Percentiles rank a stretch among this genome's conserved stretches.
Conservation (phyloP, 2,329 filamentous ascomycete genomes). For the Trichoderma brevicompactum region DNA sequence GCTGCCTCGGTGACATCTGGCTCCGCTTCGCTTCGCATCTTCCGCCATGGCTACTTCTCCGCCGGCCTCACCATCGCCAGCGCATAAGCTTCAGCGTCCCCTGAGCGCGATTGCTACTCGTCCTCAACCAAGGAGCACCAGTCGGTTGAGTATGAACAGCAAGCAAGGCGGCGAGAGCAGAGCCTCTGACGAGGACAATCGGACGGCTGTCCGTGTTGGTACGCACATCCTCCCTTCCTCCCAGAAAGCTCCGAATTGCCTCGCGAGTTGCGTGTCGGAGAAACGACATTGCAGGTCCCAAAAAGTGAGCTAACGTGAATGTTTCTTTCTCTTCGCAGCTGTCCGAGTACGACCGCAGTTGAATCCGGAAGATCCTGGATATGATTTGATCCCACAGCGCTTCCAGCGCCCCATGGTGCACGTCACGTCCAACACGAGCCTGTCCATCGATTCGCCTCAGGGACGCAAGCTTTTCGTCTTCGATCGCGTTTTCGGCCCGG, state of each 20-base stretch:
- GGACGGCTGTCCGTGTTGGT: constrained; percentile 96
- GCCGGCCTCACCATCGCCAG: constrained; percentile 71
- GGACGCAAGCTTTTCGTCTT: constrained; percentile 96
- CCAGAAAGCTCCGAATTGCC: background rate
- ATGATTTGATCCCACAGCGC: constrained; percentile 90
- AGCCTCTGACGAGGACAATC: constrained; percentile 85
- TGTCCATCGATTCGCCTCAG: constrained; percentile 88
- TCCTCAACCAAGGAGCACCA: constrained; percentile 73
- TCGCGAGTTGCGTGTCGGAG: background rate
- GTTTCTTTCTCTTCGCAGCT: constrained; percentile 55
- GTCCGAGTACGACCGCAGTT: constrained; percentile 91
- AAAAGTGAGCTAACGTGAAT: constrained; percentile 22
- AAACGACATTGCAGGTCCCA: too few species aligned
- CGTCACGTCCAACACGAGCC: constrained; percentile 79
- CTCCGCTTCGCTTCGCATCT: constrained; percentile 31
- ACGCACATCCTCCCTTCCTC: constrained; percentile 50
- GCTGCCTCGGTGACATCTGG: constrained; percentile 25
- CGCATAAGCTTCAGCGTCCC: constrained; percentile 65
- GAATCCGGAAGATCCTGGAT: constrained; percentile 83
- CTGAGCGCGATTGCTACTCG: constrained; percentile 72
- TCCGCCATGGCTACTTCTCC: constrained; percentile 68
- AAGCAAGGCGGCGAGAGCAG: constrained; percentile 77
- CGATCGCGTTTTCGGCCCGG: constrained; percentile 87
- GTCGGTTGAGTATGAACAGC: constrained; percentile 83
- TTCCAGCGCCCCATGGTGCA: constrained; percentile 94